These are phyloP conservation scores for Phellinidium pouzarii DNA, from an alignment of 1,284 basidiomycete species.

Conservation along the genomic window DNA sequence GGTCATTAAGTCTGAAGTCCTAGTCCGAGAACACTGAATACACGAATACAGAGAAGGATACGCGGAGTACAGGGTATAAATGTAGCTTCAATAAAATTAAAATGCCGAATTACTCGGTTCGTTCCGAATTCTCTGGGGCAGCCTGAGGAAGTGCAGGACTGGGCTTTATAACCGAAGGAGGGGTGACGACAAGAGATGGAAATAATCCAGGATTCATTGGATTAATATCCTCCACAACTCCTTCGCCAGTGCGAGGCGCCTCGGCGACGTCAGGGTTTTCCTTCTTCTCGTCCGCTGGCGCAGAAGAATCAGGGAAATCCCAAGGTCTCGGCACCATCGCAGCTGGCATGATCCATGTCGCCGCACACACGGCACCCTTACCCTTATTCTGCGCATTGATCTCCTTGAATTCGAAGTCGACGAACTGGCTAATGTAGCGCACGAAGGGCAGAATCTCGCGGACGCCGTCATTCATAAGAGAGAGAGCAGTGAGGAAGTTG, in stretches of 20 bases:
- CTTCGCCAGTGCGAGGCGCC: neutral
- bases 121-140: neutral
- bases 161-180: conserved; percentile 10
- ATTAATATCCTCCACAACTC: neutral
- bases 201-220: neutral
- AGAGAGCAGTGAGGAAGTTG: conserved; percentile 65
- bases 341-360: conserved; percentile 78
- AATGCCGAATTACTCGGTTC: neutral
- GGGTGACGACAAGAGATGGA: conserved; percentile 12
- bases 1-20: no score
- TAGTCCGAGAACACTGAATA: no score
- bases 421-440: conserved; percentile 69
- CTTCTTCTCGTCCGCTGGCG: neutral
- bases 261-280: neutral
- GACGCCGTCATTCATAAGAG: conserved; percentile 61
- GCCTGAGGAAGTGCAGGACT: no score
- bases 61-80: neutral
- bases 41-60: neutral
- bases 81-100: no score
- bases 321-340: conserved; percentile 42
- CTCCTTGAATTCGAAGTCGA: conserved; percentile 61
- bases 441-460: conserved; percentile 73
- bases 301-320: conserved; percentile 18
- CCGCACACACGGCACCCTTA: conserved; percentile 73
- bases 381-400: conserved; percentile 62